A percentile compares a stretch with the other conserved stretches of the same genome.
These are phyloP conservation scores for Podospora tetraspora DNA, from an alignment of 495 filamentous ascomycete species.

Conservation along the genomic window DNA sequence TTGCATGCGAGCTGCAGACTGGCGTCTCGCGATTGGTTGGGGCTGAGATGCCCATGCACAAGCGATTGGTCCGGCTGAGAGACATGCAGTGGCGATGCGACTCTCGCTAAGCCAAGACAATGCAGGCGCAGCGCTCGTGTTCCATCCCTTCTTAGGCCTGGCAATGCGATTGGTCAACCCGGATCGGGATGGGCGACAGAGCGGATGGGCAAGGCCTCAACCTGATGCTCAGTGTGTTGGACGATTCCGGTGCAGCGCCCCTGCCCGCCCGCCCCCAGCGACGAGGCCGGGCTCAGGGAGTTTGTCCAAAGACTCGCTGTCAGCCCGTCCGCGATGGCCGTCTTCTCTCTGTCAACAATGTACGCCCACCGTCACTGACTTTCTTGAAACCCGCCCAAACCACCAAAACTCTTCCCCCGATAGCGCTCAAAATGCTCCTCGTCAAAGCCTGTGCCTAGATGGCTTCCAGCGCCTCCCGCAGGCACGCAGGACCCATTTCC, in stretches of 20 bases:
- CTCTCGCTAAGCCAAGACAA: constrained; percentile 11
- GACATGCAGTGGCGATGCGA: constrained; percentile 20
- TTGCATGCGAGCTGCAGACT: constrained; percentile 1
- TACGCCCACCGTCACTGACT: constrained; percentile 4
- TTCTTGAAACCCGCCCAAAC: constrained; percentile 16
- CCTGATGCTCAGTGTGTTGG: constrained; percentile 5
- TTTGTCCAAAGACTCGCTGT: constrained; percentile 5
- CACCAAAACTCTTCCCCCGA: constrained; percentile 5
- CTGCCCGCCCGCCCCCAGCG: constrained; percentile 1
- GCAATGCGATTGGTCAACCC: constrained; percentile 2
- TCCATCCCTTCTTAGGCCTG: constrained; percentile 6
- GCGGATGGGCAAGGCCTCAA: not conserved
- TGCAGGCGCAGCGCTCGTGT: constrained; percentile 22
- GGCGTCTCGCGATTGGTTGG: constrained; percentile 5
- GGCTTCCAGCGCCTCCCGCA: constrained; percentile 26
- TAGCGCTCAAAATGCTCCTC: constrained; percentile 24
- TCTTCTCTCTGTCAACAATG: constrained; percentile 10
- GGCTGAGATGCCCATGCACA: not conserved
- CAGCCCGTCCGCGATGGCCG: constrained; percentile 15
- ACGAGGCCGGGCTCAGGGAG: constrained; percentile 12
- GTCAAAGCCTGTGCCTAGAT: constrained; percentile 28
- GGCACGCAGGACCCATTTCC: constrained; percentile 15
- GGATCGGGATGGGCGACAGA: not conserved
- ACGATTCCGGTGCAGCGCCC: constrained; percentile 20
- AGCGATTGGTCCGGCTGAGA: not conserved